These are phyloP conservation scores for Trichophaea hybrida DNA, from an alignment of 2,329 filamentous ascomycete genomes.

Conservation along the genomic window DNA sequence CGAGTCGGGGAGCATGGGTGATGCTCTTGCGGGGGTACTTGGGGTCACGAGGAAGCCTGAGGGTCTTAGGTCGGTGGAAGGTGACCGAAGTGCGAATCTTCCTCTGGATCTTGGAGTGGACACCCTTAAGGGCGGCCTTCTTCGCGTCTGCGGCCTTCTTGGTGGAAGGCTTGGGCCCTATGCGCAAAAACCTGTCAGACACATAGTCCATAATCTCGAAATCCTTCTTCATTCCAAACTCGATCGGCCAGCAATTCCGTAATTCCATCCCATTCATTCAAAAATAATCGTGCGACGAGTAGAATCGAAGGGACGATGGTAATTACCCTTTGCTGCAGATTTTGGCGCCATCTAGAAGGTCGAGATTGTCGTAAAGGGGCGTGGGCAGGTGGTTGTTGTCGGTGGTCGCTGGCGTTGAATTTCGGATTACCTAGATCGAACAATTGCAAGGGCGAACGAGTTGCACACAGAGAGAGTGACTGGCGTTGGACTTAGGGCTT, in stretches of 20 bases:
- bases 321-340: conserved; percentile 21
- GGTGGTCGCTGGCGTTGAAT: conserved; percentile 8
- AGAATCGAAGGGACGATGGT: conserved; percentile 5
- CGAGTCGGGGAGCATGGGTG: conserved; percentile 75
- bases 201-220: background rate
- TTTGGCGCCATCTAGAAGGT: conserved; percentile 20
- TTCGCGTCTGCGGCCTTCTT: conserved; percentile 90
- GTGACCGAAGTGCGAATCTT: conserved; percentile 86
- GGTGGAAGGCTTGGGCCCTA: conserved; percentile 30
- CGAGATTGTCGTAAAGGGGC: conserved; percentile 15
- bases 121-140: conserved; percentile 87
- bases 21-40: conserved; percentile 97
- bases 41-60: conserved; percentile 73
- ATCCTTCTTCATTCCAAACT: background rate
- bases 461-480: background rate
- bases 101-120: conserved; percentile 69
- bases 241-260: background rate
- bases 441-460: background rate
- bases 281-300: background rate
- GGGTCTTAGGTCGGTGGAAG: conserved; percentile 97
- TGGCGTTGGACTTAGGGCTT: background rate
- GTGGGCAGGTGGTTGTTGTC: conserved; percentile 7
- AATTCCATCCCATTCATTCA: background rate
- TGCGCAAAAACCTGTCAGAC: background rate
- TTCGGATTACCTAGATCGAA: background rate